Percentiles rank a stretch among this genome's conserved stretches.
Evolutionary conservation across 352 stramenopile genomes (phyloP).

Genomic region (Blastocystis hominis): DNA sequence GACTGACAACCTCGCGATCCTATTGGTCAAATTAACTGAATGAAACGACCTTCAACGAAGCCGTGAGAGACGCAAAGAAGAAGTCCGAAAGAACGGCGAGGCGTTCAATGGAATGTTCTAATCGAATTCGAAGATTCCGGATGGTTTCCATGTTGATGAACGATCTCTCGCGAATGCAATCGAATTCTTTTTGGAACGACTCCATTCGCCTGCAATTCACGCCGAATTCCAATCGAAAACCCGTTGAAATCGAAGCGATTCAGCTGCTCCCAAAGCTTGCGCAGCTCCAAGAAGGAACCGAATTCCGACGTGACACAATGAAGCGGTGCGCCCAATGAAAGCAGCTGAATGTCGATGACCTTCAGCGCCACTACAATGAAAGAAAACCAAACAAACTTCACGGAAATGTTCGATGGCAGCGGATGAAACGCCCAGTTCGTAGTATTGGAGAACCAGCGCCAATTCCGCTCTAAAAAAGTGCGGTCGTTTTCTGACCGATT

Average conservation of each 20-base stretch:
- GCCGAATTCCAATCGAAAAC: background rate
- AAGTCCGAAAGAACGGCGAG: background rate
- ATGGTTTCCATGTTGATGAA: background rate
- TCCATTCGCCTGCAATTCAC: background rate
- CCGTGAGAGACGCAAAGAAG: background rate
- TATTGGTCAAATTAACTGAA: background rate
- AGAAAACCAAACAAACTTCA: background rate
- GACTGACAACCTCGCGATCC: background rate
- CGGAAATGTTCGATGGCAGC: background rate
- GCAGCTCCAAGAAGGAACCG: background rate
- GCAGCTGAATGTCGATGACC: slow-evolving; percentile 1
- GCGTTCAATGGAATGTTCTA: background rate
- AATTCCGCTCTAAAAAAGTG: slow-evolving; percentile 17
- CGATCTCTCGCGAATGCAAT: background rate
- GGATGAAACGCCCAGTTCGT: background rate
- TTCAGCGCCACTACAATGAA: background rate
- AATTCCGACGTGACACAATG: background rate
- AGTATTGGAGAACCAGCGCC: background rate
- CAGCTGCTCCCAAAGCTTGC: background rate
- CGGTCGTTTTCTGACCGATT: background rate
- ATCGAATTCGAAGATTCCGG: background rate
- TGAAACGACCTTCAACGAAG: background rate
- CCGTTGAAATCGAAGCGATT: background rate
- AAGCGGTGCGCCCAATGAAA: background rate
- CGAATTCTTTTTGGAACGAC: background rate